Conservation (phyloP, 306 rosid species). For the Gastrolobium villosum region DNA sequence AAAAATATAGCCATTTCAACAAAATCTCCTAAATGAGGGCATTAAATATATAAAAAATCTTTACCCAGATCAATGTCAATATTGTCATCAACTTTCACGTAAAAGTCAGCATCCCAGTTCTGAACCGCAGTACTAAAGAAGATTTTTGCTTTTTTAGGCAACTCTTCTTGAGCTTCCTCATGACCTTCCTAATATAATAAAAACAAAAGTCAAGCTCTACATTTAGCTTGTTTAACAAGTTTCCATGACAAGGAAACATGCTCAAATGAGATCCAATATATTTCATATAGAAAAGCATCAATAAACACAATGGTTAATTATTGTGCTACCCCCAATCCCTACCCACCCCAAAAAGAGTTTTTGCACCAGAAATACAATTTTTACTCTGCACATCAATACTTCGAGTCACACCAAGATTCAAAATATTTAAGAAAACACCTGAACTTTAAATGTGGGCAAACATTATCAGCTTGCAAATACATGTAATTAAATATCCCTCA, state of each 20-base stretch:
- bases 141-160: constrained; percentile 88
- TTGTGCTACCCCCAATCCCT: not conserved
- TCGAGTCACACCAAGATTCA: constrained; percentile 23
- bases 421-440: constrained; percentile 14
- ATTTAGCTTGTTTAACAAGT: constrained; percentile 30
- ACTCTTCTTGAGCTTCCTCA: constrained; percentile 99
- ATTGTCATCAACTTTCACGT: constrained; percentile 90
- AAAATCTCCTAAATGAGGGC: constrained; percentile 37
- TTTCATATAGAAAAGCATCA: constrained; percentile 17
- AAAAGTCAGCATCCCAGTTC: constrained; percentile 98
- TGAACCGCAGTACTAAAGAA: constrained; percentile 94
- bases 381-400: constrained; percentile 28
- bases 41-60: constrained; percentile 35
- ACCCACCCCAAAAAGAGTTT: not conserved
- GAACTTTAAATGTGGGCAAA: not conserved
- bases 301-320: constrained; percentile 24
- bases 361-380: constrained; percentile 12
- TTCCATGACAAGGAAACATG: constrained; percentile 21
- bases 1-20: not conserved
- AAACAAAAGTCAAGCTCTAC: constrained; percentile 49
- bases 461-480: constrained; percentile 36
- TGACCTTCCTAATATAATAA: constrained; percentile 80
- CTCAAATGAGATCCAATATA: constrained; percentile 38
- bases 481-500: constrained; percentile 30
- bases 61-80: constrained; percentile 90